Conservation (phyloP, 1,284 basidiomycete species). For the Sphagnurus paluster region DNA sequence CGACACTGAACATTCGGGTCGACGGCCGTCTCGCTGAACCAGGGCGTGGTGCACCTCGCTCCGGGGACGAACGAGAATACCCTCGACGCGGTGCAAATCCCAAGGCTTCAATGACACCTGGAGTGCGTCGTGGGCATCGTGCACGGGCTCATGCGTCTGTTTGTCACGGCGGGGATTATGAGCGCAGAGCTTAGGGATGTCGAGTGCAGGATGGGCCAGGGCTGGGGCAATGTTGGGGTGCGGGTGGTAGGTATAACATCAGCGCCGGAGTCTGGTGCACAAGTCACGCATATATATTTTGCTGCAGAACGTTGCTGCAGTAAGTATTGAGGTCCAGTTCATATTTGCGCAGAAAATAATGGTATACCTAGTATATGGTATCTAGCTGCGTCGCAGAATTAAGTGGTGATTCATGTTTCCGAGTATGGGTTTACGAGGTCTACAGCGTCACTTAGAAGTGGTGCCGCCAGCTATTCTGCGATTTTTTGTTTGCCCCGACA, state of each 20-base stretch:
- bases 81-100: constrained; percentile 53
- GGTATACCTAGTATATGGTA: too few relatives aligned
- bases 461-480: too few relatives aligned
- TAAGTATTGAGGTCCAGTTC: too few relatives aligned
- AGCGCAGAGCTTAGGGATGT: constrained; percentile 46
- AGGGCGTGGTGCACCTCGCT: constrained; percentile 68
- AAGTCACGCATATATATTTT: too few relatives aligned
- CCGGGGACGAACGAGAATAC: constrained; percentile 28
- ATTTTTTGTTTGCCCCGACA: too few relatives aligned
- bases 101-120: constrained; percentile 80
- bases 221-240: constrained; percentile 62
- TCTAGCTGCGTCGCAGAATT: too few relatives aligned
- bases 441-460: too few relatives aligned
- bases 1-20: constrained; percentile 60
- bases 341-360: too few relatives aligned
- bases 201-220: constrained; percentile 40
- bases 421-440: too few relatives aligned
- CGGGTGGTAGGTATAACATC: constrained; percentile 55
- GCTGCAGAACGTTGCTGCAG: too few relatives aligned
- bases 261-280: too few relatives aligned
- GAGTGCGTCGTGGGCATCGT: constrained; percentile 73
- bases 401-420: too few relatives aligned
- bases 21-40: constrained; percentile 59
- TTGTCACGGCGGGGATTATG: constrained; percentile 49
- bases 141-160: constrained; percentile 51